A percentile compares a stretch with the other conserved stretches of the same genome.
Conservation (phyloP, 306 rosid genomes). For the Begonia fuchsioides region DNA sequence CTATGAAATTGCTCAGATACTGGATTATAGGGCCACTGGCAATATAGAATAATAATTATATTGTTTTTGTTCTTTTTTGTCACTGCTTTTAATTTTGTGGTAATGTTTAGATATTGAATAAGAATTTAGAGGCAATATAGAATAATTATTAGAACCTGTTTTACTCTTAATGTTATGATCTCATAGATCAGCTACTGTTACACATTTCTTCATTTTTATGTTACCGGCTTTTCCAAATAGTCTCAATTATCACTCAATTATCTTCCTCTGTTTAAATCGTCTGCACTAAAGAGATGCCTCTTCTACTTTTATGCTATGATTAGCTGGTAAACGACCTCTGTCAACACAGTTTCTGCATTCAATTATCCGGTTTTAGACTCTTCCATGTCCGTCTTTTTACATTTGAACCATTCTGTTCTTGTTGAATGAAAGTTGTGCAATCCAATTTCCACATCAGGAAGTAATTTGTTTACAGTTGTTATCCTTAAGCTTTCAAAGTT, state of each 20-base stretch:
- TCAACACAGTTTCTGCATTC: neutral
- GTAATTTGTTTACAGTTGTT: conserved; percentile 1
- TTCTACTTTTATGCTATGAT: no score
- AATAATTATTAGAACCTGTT: neutral
- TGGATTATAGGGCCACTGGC: neutral
- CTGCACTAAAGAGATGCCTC: neutral
- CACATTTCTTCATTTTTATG: neutral
- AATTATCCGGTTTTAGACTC: neutral
- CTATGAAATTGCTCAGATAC: neutral
- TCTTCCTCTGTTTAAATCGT: neutral
- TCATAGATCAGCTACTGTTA: neutral
- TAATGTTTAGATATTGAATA: no score
- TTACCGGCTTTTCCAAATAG: neutral
- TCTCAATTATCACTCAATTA: neutral
- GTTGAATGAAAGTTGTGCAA: neutral
- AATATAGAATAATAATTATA: neutral
- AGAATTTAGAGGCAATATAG: neutral
- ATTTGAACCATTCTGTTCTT: neutral
- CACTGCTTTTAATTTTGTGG: no score
- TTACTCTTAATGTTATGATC: neutral
- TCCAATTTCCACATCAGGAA: neutral
- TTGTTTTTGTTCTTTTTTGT: no score
- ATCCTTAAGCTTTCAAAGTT: conserved; percentile 46
- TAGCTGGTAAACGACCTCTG: no score
- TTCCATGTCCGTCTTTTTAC: neutral